Evolutionary conservation across 306 rosid genomes (phyloP), one percentile per base, ranked within the genome.

Genomic region (Adenanthera pavonina): DNA sequence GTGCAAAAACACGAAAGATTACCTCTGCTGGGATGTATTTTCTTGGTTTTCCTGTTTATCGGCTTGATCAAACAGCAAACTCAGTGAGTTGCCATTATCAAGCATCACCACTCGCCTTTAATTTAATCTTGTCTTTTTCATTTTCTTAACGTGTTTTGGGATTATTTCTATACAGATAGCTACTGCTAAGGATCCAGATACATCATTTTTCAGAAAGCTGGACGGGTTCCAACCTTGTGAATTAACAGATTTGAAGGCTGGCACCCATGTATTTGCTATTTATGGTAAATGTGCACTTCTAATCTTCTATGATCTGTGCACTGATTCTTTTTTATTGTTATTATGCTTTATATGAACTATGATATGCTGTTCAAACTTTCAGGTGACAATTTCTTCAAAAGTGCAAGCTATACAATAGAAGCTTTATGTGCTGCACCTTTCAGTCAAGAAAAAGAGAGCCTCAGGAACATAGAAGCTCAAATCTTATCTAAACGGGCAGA

Each of bases 351-450:
- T 56, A 57, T 43, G 60, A 69, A 83, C 62, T 76, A 36, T 76
- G 69, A 38, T 70, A 51, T 74, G 34, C 41, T 78, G 56, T 59
- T 51, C 61, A 77, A 81, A 69, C 36, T 80, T 75, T 89, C 64
- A 96, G 99, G 99, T 61, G 99, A 96, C 95, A 96, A 96, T 81
- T 96, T 96, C 84, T 96, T 96, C 69, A 96, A 87, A 89, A 94
- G 98, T 85, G 99, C 92, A 75, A 94, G 85, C 88, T 96, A 96
- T 90, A 91, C 95, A 3, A 90, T 96, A 71, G 99, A 96, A 86
- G 94, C 89, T 59, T 84, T 96, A 16, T 89, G 92, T 89, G 97
- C 97, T 36, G 91, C 90, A 38, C 87, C 92, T 36, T 94, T 92
- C 80, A 25, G 52, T 17, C 90, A 90, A 90, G 95, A 96, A 84